Conservation (phyloP, 192 early-diverging fungal species). For the Podochytrium sp. region DNA sequence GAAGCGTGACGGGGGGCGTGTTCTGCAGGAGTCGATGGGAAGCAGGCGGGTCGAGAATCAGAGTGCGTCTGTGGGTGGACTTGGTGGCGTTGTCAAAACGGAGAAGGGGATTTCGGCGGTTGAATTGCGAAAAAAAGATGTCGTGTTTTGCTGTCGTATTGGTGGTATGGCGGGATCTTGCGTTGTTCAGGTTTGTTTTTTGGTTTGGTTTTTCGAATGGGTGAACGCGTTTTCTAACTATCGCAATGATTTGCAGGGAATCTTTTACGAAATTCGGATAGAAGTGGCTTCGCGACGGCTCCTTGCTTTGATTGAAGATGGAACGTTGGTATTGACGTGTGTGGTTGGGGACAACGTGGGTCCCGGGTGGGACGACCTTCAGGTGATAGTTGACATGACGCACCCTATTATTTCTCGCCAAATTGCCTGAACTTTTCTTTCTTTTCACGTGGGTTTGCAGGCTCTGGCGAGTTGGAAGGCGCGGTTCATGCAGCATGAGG, state of each 20-base stretch:
- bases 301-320: conserved; percentile 3
- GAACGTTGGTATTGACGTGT: background rate
- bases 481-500: background rate
- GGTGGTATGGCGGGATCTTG: background rate
- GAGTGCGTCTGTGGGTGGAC: too few relatives aligned
- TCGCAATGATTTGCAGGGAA: background rate
- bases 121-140: background rate
- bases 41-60: too few relatives aligned
- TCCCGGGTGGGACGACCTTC: background rate
- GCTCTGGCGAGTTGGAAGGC: background rate
- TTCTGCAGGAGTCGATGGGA: too few relatives aligned
- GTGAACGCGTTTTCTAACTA: background rate
- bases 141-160: background rate
- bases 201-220: background rate
- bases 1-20: too few relatives aligned
- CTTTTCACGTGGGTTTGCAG: too few relatives aligned
- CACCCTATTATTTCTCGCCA: background rate
- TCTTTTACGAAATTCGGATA: conserved; percentile 14
- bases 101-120: background rate
- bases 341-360: background rate
- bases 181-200: background rate
- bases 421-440: too few relatives aligned
- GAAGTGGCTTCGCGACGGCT: background rate
- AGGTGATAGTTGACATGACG: background rate
- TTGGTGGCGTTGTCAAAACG: background rate